Conservation (phyloP, 345 rosid species). For the Eutrema japonicum region DNA sequence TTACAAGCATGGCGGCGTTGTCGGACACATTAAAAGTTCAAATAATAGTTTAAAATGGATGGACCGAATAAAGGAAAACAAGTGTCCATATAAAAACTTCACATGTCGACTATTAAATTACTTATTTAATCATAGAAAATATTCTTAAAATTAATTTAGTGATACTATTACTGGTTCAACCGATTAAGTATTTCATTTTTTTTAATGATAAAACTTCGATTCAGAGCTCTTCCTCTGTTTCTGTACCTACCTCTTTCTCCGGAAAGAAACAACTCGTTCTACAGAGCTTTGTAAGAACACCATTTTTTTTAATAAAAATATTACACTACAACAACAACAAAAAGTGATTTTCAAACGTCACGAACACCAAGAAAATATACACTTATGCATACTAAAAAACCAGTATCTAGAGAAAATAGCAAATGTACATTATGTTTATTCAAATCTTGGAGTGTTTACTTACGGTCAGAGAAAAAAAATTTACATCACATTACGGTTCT, state of each 20-base stretch:
- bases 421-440: neutral
- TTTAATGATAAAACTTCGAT: neutral
- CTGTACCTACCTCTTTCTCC: neutral
- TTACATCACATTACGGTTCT: constrained; percentile 8
- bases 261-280: constrained; percentile 16
- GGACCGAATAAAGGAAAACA: constrained; percentile 14
- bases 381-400: neutral
- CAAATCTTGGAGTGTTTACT: constrained; percentile 5
- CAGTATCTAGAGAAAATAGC: neutral
- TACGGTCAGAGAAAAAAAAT: neutral
- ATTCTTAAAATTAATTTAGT: neutral
- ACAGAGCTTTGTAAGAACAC: neutral
- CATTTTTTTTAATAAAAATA: no score
- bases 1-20: constrained; percentile 41
- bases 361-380: constrained; percentile 3
- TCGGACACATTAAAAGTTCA: constrained; percentile 30
- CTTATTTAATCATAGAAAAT: neutral
- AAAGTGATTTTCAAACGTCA: neutral
- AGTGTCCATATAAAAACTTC: constrained; percentile 20
- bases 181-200: neutral
- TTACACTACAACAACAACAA: neutral
- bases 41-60: constrained; percentile 1
- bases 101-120: constrained; percentile 26
- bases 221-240: neutral
- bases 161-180: neutral